Percentiles rank a stretch among this genome's conserved stretches.
phyloP scores from a whole-genome alignment of 2,329 filamentous ascomycete species.

The Aspergillus novoparasiticus region DNA sequence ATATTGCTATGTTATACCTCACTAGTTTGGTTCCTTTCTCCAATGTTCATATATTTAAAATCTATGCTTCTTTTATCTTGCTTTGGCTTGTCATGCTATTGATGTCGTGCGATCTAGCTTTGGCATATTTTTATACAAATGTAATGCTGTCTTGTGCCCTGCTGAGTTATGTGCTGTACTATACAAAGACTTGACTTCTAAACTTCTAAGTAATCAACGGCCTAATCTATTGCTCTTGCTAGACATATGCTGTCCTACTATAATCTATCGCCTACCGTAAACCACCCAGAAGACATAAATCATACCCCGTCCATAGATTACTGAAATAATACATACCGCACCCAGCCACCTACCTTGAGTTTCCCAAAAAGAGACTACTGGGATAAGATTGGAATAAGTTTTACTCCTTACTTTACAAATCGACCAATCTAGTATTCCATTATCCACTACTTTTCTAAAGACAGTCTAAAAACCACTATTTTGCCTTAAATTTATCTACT shows the following conservation, averaged over 20 bases:
- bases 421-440: no score
- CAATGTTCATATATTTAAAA: background rate
- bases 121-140: background rate
- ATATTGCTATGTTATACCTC: background rate
- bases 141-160: background rate
- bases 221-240: background rate
- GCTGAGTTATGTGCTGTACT: background rate
- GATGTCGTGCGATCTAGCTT: background rate
- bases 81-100: background rate
- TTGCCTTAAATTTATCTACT: no score
- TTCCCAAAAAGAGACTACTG: background rate
- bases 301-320: background rate
- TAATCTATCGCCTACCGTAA: background rate
- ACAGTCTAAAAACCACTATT: no score
- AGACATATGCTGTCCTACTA: background rate
- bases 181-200: background rate
- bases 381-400: background rate
- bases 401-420: no score
- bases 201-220: background rate
- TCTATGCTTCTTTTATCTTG: background rate
- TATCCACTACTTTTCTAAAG: no score
- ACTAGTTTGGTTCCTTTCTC: background rate
- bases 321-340: background rate
- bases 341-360: background rate
- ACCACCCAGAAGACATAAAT: background rate